Evolutionary conservation across 345 rosid species (phyloP).

Genomic region (Gossypium arboreum): DNA sequence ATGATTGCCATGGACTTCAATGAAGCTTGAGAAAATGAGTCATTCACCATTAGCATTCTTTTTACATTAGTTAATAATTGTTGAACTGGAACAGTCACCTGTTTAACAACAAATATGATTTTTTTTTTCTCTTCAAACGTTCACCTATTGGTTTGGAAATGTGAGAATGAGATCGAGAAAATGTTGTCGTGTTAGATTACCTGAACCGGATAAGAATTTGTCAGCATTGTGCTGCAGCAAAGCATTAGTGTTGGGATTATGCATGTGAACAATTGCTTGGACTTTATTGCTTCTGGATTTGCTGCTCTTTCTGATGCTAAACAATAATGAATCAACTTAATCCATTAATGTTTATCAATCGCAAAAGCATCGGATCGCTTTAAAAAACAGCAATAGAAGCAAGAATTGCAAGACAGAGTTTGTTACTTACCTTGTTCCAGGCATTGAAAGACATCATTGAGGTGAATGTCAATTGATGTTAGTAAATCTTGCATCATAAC

Average conservation of each 20-base stretch:
- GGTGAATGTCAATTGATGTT: conserved; percentile 6
- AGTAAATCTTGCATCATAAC: conserved; percentile 13
- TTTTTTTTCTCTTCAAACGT: not conserved
- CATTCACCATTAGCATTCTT: conserved; percentile 7
- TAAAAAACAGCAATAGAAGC: not conserved
- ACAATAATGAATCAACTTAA: not conserved
- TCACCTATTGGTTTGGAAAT: not conserved
- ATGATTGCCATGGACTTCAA: not conserved
- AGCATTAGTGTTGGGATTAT: conserved; percentile 9
- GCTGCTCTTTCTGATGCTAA: not conserved
- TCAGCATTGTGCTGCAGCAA: conserved; percentile 13
- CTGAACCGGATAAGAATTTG: conserved; percentile 11
- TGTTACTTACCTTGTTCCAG: not conserved
- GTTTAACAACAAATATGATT: not conserved
- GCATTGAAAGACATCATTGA: conserved; percentile 10
- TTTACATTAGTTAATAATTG: conserved; percentile 1
- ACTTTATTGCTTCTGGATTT: conserved; percentile 1
- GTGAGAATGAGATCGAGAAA: not conserved
- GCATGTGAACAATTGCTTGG: not conserved
- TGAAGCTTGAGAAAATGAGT: conserved; percentile 7
- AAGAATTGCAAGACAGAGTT: not conserved
- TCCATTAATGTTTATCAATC: not conserved
- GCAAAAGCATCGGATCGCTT: not conserved
- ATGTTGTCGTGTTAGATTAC: not conserved
- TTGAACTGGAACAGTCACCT: conserved; percentile 11